These are phyloP conservation scores for Theobroma cacao DNA, from an alignment of 345 rosid genomes.

Conservation along the genomic window DNA sequence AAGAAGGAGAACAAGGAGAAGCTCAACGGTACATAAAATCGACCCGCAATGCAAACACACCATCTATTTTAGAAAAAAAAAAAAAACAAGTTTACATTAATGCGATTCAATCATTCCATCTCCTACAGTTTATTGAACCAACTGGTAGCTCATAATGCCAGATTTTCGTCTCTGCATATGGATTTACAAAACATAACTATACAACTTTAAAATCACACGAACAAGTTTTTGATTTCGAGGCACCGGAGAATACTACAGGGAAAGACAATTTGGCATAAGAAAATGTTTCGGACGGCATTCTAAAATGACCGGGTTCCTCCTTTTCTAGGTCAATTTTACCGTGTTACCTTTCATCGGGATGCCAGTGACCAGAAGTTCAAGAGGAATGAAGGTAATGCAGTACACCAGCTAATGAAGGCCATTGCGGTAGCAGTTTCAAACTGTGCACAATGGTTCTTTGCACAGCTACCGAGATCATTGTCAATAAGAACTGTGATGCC, in stretches of 20 bases:
- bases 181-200: not conserved
- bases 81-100: not conserved
- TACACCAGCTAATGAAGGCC: slow-evolving; percentile 74
- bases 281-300: not conserved
- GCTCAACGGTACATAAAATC: not conserved
- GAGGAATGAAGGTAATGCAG: slow-evolving; percentile 63
- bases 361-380: slow-evolving; percentile 76
- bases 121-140: not conserved
- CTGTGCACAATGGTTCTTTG: slow-evolving; percentile 52
- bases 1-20: not conserved
- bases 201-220: slow-evolving; percentile 3
- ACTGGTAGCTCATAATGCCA: not conserved
- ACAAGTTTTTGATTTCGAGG: not conserved
- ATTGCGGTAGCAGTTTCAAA: slow-evolving; percentile 73
- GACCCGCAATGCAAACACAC: not conserved
- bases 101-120: not conserved
- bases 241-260: not conserved
- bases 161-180: not conserved
- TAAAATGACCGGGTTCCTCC: not conserved
- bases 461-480: slow-evolving; percentile 61
- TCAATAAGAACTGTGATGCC: slow-evolving; percentile 81
- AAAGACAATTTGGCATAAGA: not conserved
- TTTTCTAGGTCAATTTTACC: not conserved
- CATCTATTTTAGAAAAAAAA: not conserved
- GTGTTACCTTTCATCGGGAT: slow-evolving; percentile 36